Percentiles rank a stretch among this genome's conserved stretches.
These are phyloP conservation scores for Taphrina populina DNA, from an alignment of 1,139 yeast species.

Conservation along the genomic window DNA sequence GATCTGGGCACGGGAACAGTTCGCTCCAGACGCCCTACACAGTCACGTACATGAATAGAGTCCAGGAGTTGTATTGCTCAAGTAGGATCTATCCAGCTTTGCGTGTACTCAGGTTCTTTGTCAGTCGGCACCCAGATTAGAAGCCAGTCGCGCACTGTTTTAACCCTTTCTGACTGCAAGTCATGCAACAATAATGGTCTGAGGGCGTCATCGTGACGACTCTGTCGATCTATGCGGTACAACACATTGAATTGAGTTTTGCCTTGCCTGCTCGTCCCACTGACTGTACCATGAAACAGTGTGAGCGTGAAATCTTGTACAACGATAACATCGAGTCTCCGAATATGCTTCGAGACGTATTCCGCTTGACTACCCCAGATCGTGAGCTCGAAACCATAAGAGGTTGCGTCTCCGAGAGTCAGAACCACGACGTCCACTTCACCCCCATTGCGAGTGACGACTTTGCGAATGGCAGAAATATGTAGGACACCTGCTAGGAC, in stretches of 20 bases:
- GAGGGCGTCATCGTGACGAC: slow-evolving; percentile 9
- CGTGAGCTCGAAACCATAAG: slow-evolving; percentile 24
- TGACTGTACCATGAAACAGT: slow-evolving; percentile 1
- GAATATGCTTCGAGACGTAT: background rate
- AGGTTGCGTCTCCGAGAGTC: slow-evolving; percentile 20
- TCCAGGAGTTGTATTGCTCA: too few relatives aligned
- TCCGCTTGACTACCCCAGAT: slow-evolving; percentile 22
- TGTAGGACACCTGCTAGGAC: slow-evolving; percentile 22
- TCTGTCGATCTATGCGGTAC: slow-evolving; percentile 12
- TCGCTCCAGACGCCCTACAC: too few relatives aligned
- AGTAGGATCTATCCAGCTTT: too few relatives aligned
- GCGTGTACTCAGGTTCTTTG: slow-evolving; percentile 10
- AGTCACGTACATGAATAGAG: too few relatives aligned
- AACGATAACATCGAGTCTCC: slow-evolving; percentile 23
- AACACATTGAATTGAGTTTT: slow-evolving; percentile 2
- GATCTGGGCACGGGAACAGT: too few relatives aligned
- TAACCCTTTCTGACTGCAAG: slow-evolving; percentile 16
- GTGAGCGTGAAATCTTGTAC: slow-evolving; percentile 15
- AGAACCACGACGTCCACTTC: background rate
- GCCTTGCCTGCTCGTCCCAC: slow-evolving; percentile 12
- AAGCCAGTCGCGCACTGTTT: slow-evolving; percentile 42
- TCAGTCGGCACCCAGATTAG: slow-evolving; percentile 26
- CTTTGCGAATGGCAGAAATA: background rate
- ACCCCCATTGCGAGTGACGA: background rate
- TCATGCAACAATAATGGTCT: slow-evolving; percentile 21